A percentile compares a stretch with the other conserved stretches of the same genome.
Conservation (phyloP, 2,329 filamentous ascomycete genomes). For the Gnomoniopsis smithogilvyi region DNA sequence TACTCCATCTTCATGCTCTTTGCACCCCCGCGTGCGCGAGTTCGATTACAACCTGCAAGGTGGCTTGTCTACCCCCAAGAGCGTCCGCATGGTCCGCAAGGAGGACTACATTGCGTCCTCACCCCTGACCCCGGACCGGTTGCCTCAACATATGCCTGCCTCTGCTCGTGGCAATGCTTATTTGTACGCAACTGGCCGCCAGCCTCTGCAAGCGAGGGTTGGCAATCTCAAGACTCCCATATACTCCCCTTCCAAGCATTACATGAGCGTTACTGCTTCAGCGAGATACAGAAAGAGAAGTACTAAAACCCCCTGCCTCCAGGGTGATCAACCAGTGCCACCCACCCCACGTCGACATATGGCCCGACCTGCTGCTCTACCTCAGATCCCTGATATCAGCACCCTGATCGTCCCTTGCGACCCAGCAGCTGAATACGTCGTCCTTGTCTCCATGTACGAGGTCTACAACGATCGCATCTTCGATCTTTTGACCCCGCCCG, state of each 20-base stretch:
- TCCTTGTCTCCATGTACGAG: constrained; percentile 97
- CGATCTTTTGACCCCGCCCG: constrained; percentile 72
- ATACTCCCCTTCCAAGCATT: constrained; percentile 32
- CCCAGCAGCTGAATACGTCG: constrained; percentile 72
- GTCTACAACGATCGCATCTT: constrained; percentile 99
- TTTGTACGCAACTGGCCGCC: neutral
- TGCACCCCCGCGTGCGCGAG: neutral
- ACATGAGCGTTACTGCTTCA: constrained; percentile 44
- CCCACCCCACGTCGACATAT: constrained; percentile 60
- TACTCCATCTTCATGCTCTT: neutral
- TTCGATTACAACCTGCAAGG: neutral
- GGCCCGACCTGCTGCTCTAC: constrained; percentile 67
- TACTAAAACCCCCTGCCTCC: constrained; percentile 41
- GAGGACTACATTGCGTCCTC: constrained; percentile 21
- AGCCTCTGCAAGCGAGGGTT: constrained; percentile 6
- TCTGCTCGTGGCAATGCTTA: constrained; percentile 7
- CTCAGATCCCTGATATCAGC: constrained; percentile 72
- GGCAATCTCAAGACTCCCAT: constrained; percentile 16
- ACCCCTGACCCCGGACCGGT: constrained; percentile 8
- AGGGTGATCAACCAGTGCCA: constrained; percentile 51
- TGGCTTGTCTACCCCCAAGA: constrained; percentile 34
- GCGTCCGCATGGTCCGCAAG: constrained; percentile 41
- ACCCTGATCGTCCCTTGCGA: constrained; percentile 66
- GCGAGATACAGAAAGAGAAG: constrained; percentile 38
- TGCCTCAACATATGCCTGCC: constrained; percentile 3